Percentiles rank a stretch among this genome's conserved stretches.
These are phyloP conservation scores for Dendrobium nobile DNA, from an alignment of 106 monocot species.

Conservation along the genomic window DNA sequence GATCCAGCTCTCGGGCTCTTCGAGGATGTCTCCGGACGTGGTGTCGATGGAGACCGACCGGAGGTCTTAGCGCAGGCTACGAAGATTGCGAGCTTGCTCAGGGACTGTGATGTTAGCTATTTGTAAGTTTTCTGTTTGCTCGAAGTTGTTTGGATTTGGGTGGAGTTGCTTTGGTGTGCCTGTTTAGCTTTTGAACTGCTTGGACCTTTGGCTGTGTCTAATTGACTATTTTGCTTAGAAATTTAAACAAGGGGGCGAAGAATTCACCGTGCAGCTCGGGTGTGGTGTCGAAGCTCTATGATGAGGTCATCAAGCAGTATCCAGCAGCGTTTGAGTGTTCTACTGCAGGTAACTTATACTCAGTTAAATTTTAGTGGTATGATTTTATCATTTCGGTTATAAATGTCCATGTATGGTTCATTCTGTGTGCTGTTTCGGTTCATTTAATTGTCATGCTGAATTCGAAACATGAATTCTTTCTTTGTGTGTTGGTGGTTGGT, in stretches of 20 bases:
- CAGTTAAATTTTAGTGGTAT: background rate
- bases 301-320: constrained; percentile 78
- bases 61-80: constrained; percentile 46
- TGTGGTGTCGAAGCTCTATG: constrained; percentile 49
- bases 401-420: background rate
- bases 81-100: constrained; percentile 55
- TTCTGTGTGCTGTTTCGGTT: background rate
- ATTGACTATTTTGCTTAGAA: constrained; percentile 25
- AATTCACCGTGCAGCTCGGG: constrained; percentile 5
- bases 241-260: constrained; percentile 52
- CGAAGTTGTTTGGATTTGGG: background rate
- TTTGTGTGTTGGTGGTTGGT: background rate
- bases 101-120: constrained; percentile 69
- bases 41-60: constrained; percentile 21
- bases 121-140: constrained; percentile 39
- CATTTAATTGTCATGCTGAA: background rate
- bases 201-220: background rate
- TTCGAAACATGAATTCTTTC: background rate
- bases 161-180: background rate
- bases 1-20: constrained; percentile 38
- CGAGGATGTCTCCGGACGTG: constrained; percentile 24
- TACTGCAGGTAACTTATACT: constrained; percentile 40
- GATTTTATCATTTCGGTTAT: background rate
- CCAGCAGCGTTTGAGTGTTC: constrained; percentile 46
- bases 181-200: background rate